Evolutionary conservation across 2,329 filamentous ascomycete genomes (phyloP), one percentile per base, ranked within the genome.

Genomic region (Aurifilum marmelostoma): DNA sequence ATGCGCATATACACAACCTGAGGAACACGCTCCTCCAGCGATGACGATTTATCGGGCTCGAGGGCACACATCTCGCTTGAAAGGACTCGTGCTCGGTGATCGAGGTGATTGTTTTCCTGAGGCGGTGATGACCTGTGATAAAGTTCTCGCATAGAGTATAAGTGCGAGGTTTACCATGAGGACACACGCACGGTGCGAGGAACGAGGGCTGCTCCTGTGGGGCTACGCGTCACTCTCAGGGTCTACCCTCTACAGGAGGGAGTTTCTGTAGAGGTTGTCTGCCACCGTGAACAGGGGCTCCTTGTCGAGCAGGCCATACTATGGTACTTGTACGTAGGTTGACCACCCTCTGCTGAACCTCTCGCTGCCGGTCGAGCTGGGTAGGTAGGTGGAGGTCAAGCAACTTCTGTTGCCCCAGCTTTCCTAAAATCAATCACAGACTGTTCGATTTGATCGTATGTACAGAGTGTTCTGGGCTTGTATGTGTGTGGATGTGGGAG

Each of bases 251-350:
- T 21, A 27, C 29, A 5, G 24, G 18, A 1, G 27, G 8, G 24
- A 50, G 24, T 16, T 37, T 43, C 61, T 50, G 39, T 32, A 29
- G 27, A 63, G n/a, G 59, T 9, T 39, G 41, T 43, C 21, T 63
- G 61, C 61, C 59, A 39, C 34, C 61, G 50, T 63, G 41, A 27
- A n/a, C 61, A 63, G 61, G 61, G 61, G 41, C 34, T 3, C 61
- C 27, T 50, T n/a, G 34, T 39, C 37, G 11, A n/a, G n/a, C n/a
- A n/a, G n/a, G n/a, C n/a, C n/a, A n/a, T n/a, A n/a, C n/a, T n/a
- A n/a, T n/a, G n/a, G n/a, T n/a, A n/a, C n/a, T n/a, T n/a, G n/a
- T n/a, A n/a, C n/a, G n/a, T n/a, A n/a, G n/a, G n/a, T n/a, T n/a
- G n/a, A n/a, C n/a, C n/a, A n/a, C n/a, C n/a, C n/a, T n/a, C n/a